These are phyloP conservation scores for Lachancea mirantina DNA, from an alignment of 805 yeast genomes.

Conservation along the genomic window DNA sequence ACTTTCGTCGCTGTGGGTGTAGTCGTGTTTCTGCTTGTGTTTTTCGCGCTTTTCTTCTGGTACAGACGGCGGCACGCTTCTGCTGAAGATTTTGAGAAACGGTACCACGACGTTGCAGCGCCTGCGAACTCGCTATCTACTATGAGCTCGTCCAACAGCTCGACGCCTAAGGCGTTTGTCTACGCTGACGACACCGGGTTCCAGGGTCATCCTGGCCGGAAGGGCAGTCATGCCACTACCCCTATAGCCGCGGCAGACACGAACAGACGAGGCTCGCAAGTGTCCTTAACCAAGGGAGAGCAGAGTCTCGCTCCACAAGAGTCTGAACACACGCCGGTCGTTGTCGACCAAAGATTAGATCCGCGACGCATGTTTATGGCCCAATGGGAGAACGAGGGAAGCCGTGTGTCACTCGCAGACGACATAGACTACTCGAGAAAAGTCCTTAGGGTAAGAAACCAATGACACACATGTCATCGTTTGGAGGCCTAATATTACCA, in stretches of 20 bases:
- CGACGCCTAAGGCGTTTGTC: constrained; percentile 15
- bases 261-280: constrained; percentile 3
- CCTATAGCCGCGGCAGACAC: constrained; percentile 3
- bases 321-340: constrained; percentile 18
- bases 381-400: constrained; percentile 17
- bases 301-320: constrained; percentile 3
- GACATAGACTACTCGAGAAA: constrained; percentile 43
- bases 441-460: constrained; percentile 39
- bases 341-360: constrained; percentile 38
- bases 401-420: constrained; percentile 36
- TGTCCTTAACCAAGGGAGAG: neutral
- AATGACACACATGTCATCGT: no score
- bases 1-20: constrained; percentile 76
- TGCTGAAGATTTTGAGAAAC: constrained; percentile 21
- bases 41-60: constrained; percentile 37
- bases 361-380: constrained; percentile 16
- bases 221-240: no score
- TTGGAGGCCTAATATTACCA: no score
- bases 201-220: constrained; percentile 6
- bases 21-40: constrained; percentile 38
- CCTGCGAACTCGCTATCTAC: constrained; percentile 11
- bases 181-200: constrained; percentile 22
- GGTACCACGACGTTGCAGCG: constrained; percentile 18
- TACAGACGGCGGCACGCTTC: constrained; percentile 18
- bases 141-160: constrained; percentile 12